Evolutionary conservation across 1,284 basidiomycete genomes (phyloP).

Genomic region (Ustilago esculenta): DNA sequence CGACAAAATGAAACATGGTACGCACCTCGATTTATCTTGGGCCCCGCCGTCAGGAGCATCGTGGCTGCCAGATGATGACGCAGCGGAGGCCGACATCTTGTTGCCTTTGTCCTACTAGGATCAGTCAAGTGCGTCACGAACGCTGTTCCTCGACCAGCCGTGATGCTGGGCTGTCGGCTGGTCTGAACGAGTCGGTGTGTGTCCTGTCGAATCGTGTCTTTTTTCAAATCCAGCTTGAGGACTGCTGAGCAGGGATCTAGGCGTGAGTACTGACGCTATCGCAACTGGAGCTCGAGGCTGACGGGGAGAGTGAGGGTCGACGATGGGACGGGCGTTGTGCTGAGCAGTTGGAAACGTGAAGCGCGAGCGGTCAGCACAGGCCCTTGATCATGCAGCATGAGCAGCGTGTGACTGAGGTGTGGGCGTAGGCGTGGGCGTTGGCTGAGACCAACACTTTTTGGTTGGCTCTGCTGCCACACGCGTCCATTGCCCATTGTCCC

Average conservation of each 20-base stretch:
- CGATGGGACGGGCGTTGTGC: neutral
- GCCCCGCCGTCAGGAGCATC: slow-evolving; percentile 29
- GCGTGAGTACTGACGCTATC: no score
- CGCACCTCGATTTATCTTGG: slow-evolving; percentile 35
- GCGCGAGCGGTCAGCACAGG: slow-evolving; percentile 21
- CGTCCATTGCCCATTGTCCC: slow-evolving; percentile 16
- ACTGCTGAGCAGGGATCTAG: no score
- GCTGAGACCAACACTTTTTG: slow-evolving; percentile 39
- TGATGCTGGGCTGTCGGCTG: neutral
- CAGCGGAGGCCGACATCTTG: slow-evolving; percentile 38
- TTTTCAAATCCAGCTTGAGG: no score
- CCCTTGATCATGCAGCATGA: slow-evolving; percentile 12
- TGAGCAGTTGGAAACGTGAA: neutral
- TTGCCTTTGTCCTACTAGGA: no score
- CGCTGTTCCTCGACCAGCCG: no score
- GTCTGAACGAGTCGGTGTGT: neutral
- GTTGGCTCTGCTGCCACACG: no score
- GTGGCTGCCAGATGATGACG: slow-evolving; percentile 31
- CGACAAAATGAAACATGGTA: no score
- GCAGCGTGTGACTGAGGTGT: neutral
- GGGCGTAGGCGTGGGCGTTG: slow-evolving; percentile 3
- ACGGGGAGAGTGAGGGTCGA: neutral
- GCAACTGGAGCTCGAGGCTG: no score
- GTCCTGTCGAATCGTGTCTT: no score
- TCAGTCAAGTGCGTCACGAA: no score